Evolutionary conservation across 1,139 yeast genomes (phyloP), one percentile per base, ranked within the genome.

Genomic region (Yamadazyma dushanensis): DNA sequence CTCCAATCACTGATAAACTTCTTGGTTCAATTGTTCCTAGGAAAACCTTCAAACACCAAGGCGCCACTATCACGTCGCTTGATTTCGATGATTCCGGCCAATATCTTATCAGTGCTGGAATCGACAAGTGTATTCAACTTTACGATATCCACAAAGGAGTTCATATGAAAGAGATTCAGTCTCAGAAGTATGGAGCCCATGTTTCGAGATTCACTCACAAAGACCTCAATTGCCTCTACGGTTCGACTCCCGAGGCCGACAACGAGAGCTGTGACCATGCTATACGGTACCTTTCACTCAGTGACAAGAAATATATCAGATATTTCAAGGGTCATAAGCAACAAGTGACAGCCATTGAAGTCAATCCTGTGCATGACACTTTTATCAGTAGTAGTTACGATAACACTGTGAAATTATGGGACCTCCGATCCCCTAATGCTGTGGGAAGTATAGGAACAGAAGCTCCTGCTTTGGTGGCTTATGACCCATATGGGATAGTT

Each of bases 171-270:
- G 80, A 88, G 5, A 73, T 87, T 5, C 83, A 79, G 45, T 83
- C 95, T 16, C 92, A 88, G 60, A 92, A 92, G 54, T 92, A 92
- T 50, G 98, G 99, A 0, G 88, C 90, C 39, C 89, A 87, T 53
- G 62, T 87, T 28, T 97, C 96, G 2, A 70, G 80, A 32, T 92
- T 92, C 57, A 82, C 96, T 1, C 96, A 88, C 51, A 73, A 76
- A 31, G 83, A 80, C 29, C 72, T 79, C 38, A 80, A 83, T 47
- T 83, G 94, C 51, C 66, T 92, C 4, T 88, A 86, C 54, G 90
- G 95, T 1, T 84, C 96, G 3, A 87, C 97, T 0, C 73, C 74
- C 2, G 44, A 48, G 2, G 50, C 50, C 4, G 49, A 43, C 8
- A 55, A 51, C 13, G 37, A 32, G 5, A 33, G 34, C 10, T 79